These are phyloP conservation scores for Yamadazyma taylorii DNA, from an alignment of 1,139 yeast genomes.

Conservation along the genomic window DNA sequence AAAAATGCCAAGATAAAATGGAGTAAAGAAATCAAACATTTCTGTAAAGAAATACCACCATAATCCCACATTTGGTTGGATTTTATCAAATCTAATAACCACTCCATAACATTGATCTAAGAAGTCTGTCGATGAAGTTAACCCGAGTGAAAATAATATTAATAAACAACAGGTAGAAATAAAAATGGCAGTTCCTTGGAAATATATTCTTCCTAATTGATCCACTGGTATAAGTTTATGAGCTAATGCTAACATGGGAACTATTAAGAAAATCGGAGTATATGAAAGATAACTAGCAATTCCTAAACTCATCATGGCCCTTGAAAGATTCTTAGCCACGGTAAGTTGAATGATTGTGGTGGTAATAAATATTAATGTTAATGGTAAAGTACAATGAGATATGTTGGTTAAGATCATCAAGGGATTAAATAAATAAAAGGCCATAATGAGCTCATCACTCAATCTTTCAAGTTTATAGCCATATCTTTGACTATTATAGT, in stretches of 20 bases:
- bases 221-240: conserved; percentile 18
- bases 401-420: conserved; percentile 64
- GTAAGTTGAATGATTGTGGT: conserved; percentile 51
- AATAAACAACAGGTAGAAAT: conserved; percentile 31
- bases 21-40: conserved; percentile 85
- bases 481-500: conserved; percentile 25
- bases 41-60: conserved; percentile 99
- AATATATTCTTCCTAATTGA: conserved; percentile 18
- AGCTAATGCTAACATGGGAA: conserved; percentile 53
- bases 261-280: conserved; percentile 56
- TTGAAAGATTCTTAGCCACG: conserved; percentile 34
- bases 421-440: conserved; percentile 80
- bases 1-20: conserved; percentile 82
- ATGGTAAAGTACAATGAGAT: conserved; percentile 64
- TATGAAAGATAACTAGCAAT: conserved; percentile 64
- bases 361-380: conserved; percentile 59
- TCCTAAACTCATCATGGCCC: conserved; percentile 57
- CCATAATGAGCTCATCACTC: conserved; percentile 48
- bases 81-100: conserved; percentile 59
- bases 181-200: conserved; percentile 28
- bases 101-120: conserved; percentile 63
- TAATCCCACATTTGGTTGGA: conserved; percentile 83
- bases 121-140: conserved; percentile 46
- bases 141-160: conserved; percentile 29
- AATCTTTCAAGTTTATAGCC: conserved; percentile 23